Evolutionary conservation across 2,329 filamentous ascomycete species (phyloP).

Genomic region (Pseudogymnoascus sp.): DNA sequence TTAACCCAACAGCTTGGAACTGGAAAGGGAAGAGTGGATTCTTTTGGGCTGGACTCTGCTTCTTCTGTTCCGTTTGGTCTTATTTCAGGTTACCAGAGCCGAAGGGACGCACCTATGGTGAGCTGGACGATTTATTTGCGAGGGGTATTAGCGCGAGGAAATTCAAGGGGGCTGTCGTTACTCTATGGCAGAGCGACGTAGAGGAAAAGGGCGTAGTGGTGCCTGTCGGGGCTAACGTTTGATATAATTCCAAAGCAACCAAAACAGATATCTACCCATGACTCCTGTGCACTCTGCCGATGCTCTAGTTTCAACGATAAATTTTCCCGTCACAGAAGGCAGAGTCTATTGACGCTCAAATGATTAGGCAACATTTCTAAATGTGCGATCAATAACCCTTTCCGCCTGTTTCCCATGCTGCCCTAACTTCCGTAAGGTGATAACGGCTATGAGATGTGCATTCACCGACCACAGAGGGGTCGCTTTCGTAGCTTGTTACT

Average conservation of each 20-base stretch:
- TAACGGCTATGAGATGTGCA: neutral
- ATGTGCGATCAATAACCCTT: no score
- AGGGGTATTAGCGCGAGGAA: conserved; percentile 43
- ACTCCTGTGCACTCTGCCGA: no score
- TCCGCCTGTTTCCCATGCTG: no score
- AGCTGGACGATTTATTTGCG: conserved; percentile 79
- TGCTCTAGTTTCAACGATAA: no score
- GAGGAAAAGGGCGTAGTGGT: neutral
- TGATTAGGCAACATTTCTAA: no score
- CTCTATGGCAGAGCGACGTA: conserved; percentile 41
- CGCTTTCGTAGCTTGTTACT: neutral
- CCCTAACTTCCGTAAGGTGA: no score
- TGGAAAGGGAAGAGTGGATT: conserved; percentile 82
- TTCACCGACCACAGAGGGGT: neutral
- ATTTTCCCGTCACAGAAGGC: no score
- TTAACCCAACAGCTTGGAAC: conserved; percentile 79
- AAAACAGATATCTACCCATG: neutral
- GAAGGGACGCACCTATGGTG: conserved; percentile 70
- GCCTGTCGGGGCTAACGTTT: neutral
- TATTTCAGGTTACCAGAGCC: conserved; percentile 78
- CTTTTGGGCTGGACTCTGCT: conserved; percentile 79
- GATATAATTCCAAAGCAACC: neutral
- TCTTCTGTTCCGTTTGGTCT: conserved; percentile 73
- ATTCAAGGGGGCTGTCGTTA: conserved; percentile 55
- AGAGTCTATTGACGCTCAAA: no score